Conservation (phyloP, 345 rosid genomes). For the Linum tenue region DNA sequence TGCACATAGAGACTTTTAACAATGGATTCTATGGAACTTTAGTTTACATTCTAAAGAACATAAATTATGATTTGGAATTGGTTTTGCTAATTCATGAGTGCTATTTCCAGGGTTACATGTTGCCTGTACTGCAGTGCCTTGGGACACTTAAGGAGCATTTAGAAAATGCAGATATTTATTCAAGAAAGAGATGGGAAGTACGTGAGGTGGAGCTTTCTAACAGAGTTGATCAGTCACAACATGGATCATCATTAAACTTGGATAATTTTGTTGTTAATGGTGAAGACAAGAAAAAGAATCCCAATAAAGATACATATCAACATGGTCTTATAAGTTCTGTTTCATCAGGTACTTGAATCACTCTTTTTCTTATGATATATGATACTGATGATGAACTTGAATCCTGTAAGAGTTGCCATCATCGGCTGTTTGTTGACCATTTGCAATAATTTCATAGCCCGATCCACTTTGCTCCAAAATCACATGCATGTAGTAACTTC, state of each 20-base stretch:
- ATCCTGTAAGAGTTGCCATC: not conserved
- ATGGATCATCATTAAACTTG: not conserved
- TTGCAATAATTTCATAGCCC: not conserved
- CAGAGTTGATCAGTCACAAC: constrained; percentile 5
- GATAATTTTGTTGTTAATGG: not conserved
- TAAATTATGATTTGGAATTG: not conserved
- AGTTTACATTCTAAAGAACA: not conserved
- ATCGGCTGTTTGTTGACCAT: not conserved
- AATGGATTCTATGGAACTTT: not conserved
- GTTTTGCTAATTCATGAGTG: not conserved
- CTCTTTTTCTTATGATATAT: not conserved
- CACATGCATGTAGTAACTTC: not conserved
- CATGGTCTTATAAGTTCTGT: not conserved
- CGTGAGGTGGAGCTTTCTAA: not conserved
- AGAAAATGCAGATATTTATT: constrained; percentile 23
- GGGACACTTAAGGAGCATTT: constrained; percentile 48
- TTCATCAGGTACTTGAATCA: not conserved
- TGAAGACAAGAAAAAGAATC: not conserved
- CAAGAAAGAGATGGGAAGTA: constrained; percentile 13
- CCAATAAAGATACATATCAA: not conserved
- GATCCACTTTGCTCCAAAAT: not conserved
- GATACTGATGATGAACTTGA: not conserved
- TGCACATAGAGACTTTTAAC: not conserved
- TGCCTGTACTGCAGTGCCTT: constrained; percentile 64
- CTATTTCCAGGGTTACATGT: constrained; percentile 53